These are phyloP conservation scores for Solanum piurae DNA, from an alignment of 257 asterid genomes.

Conservation along the genomic window DNA sequence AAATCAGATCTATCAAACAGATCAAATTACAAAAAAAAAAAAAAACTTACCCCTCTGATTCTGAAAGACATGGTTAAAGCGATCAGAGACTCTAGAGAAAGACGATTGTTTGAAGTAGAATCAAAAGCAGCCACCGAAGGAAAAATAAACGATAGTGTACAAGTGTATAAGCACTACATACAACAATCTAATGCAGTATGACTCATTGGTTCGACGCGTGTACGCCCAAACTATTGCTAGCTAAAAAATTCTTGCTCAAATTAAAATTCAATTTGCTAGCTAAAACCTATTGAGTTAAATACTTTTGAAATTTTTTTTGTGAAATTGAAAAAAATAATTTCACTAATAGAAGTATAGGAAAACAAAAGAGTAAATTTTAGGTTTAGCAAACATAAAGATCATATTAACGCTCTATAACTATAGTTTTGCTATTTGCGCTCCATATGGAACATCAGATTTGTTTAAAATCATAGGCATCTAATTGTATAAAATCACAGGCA, in stretches of 20 bases:
- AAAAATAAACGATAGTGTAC: not conserved
- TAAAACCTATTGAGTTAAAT: not conserved
- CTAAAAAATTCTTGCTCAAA: too few species aligned
- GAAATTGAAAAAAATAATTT: too few species aligned
- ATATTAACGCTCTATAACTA: too few species aligned
- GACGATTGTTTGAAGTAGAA: not conserved
- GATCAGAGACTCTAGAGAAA: not conserved
- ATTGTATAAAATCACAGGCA: too few species aligned
- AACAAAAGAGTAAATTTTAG: too few species aligned
- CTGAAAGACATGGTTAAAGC: not conserved
- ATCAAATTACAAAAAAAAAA: not conserved
- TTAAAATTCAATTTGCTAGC: not conserved
- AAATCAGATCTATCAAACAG: not conserved
- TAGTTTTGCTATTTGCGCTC: too few species aligned
- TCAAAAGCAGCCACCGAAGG: not conserved
- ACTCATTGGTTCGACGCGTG: too few species aligned
- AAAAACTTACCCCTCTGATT: not conserved
- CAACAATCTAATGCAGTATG: not conserved
- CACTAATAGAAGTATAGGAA: fast-evolving
- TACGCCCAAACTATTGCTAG: too few species aligned
- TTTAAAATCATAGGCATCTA: too few species aligned
- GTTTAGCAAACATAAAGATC: too few species aligned
- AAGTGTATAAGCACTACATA: not conserved
- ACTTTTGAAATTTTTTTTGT: too few species aligned
- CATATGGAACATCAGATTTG: too few species aligned